Base-by-base conservation (phyloP, 345 rosid species). In the Excoecaria agallocha region DNA sequence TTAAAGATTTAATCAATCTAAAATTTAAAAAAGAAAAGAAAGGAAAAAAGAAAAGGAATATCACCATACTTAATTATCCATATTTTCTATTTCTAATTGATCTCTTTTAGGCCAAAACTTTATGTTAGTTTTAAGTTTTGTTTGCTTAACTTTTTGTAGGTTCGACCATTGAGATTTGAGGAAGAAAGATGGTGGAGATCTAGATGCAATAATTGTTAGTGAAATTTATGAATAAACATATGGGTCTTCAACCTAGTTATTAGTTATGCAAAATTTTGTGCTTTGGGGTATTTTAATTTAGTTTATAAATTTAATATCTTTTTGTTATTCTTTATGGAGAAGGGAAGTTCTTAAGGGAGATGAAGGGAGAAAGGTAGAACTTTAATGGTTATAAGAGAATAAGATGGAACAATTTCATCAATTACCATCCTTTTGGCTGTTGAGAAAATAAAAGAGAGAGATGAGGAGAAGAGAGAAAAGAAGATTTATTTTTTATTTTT, bases 151-250 rank as follows among this genome's bases (percentile, higher is more conserved):
- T 74, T 62, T 17, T 54, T 68, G 77, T 75, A 59, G 66, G 74
- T 46, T 19, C 58, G 68, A 20, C 50, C 56, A 49, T 1, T 66
- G 57, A 66, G 61, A 80, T 71, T 79, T 20, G 25, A 73, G 41
- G 39, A 6, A 57, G 35, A 52, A 41, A 45, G 61, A 64, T 72
- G 56, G 70, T n/a, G 51, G 75, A 81, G 84, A 84, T 81, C 80
- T 81, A 64, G 83, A 30, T 74, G 73, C 46, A n/a, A 8, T 70
- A 13, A 38, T 58, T 56, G 63, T 52, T 15, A 45, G 41, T 68
- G 30, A 49, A 65, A 35, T 48, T 61, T 35, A n/a, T n/a, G n/a
- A n/a, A n/a, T n/a, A n/a, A n/a, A n/a, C n/a, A n/a, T n/a, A n/a
- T n/a, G n/a, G n/a, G n/a, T n/a, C n/a, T n/a, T n/a, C n/a, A n/a